Evolutionary conservation across 495 filamentous ascomycete genomes (phyloP).

Genomic region (Hapsidospora chrysogenum): DNA sequence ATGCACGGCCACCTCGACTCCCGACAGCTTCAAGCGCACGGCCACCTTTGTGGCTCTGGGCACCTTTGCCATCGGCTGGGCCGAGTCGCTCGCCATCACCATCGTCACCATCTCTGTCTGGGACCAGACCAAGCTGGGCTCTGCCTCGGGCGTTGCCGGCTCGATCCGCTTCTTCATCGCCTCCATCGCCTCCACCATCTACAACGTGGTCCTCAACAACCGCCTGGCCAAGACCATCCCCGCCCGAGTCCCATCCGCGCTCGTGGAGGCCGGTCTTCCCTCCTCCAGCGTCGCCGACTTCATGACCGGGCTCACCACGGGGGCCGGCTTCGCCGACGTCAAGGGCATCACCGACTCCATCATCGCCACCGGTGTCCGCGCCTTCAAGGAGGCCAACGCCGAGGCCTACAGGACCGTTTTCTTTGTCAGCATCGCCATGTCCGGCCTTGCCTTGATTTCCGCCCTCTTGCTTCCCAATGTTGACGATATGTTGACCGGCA

Average conservation of each 20-base stretch:
- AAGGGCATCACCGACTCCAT: slow-evolving; percentile 19
- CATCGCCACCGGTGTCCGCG: slow-evolving; percentile 13
- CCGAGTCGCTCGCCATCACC: slow-evolving; percentile 52
- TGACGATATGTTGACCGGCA: too few species aligned
- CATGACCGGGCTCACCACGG: not conserved
- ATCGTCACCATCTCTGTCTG: slow-evolving; percentile 44
- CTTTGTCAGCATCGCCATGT: too few species aligned
- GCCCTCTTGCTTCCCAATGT: too few species aligned
- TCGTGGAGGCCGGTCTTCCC: slow-evolving; percentile 25
- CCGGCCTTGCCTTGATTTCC: too few species aligned
- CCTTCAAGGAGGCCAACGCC: slow-evolving; percentile 7
- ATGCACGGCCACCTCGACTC: not conserved
- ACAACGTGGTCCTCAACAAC: slow-evolving; percentile 28
- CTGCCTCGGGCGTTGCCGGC: slow-evolving; percentile 61
- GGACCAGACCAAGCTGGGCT: slow-evolving; percentile 39
- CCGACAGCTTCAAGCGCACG: not conserved
- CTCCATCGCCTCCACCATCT: slow-evolving; percentile 51
- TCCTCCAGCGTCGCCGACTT: slow-evolving; percentile 15
- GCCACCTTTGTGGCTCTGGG: not conserved
- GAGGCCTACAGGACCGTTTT: not conserved
- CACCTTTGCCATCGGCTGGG: not conserved
- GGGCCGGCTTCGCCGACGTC: slow-evolving; percentile 14
- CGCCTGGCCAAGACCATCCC: slow-evolving; percentile 20
- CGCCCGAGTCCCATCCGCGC: slow-evolving; percentile 21
- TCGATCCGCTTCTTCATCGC: slow-evolving; percentile 38